Percentiles rank a stretch among this genome's conserved stretches.
phyloP scores from a whole-genome alignment of 1,139 yeast genomes.

The Geotrichum cucujoidarum region DNA sequence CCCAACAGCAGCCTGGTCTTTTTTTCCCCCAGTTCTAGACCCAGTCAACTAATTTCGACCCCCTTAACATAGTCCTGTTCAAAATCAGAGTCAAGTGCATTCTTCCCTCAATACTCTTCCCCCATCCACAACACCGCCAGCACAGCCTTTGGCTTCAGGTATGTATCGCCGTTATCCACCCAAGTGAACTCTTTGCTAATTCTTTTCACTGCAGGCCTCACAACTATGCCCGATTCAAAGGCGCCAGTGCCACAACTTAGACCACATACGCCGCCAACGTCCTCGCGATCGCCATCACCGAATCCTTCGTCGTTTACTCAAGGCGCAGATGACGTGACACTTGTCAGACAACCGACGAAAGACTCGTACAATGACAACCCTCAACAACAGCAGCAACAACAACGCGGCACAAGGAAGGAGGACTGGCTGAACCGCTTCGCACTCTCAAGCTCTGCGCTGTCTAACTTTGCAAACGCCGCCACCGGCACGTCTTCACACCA shows the following conservation, averaged over 20 bases:
- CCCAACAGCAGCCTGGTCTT: too few species aligned
- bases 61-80: constrained; percentile 5
- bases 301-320: constrained; percentile 7
- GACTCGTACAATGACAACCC: not conserved
- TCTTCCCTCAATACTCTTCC: constrained; percentile 1
- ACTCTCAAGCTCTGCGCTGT: constrained; percentile 8
- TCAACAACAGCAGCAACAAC: too few species aligned
- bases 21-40: not conserved
- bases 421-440: constrained; percentile 27
- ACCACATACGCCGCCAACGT: constrained; percentile 4
- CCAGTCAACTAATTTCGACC: not conserved
- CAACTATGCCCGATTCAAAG: constrained; percentile 6
- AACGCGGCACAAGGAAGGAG: constrained; percentile 18
- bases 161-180: constrained; percentile 3
- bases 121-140: too few species aligned
- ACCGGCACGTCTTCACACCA: constrained; percentile 9
- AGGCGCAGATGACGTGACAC: constrained; percentile 5
- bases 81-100: not conserved
- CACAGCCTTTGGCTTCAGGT: constrained; percentile 11
- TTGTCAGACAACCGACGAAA: constrained; percentile 4
- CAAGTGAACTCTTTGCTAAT: constrained; percentile 1
- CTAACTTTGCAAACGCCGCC: constrained; percentile 9
- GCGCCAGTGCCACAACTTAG: constrained; percentile 6
- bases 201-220: constrained; percentile 4
- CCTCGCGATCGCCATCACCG: constrained; percentile 16